These are phyloP conservation scores for Citrus medica DNA, from an alignment of 345 rosid species.

Conservation along the genomic window DNA sequence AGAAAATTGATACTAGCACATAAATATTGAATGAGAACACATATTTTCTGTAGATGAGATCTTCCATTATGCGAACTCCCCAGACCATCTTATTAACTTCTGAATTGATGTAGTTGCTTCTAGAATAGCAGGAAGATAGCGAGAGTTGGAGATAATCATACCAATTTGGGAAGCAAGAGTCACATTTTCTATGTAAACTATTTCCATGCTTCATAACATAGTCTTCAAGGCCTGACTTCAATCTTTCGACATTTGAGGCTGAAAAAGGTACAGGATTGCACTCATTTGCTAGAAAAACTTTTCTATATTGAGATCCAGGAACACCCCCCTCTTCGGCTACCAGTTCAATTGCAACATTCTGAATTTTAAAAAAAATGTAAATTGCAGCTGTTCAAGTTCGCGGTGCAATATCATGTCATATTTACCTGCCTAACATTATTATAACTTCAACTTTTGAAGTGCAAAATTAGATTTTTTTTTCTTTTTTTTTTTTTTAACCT, in stretches of 20 bases:
- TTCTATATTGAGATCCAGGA: conserved; percentile 39
- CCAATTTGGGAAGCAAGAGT: conserved; percentile 49
- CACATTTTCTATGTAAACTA: conserved; percentile 37
- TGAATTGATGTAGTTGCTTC: conserved; percentile 4
- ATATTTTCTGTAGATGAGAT: background rate
- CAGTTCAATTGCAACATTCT: conserved; percentile 76
- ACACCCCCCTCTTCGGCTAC: conserved; percentile 42
- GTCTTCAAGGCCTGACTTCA: conserved; percentile 77
- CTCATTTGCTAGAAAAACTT: conserved; percentile 50
- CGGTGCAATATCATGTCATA: background rate
- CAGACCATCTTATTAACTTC: conserved; percentile 1
- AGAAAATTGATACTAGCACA: background rate
- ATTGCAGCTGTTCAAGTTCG: background rate
- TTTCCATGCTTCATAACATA: conserved; percentile 62
- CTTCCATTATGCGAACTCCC: background rate
- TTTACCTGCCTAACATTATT: background rate
- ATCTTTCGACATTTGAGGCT: conserved; percentile 54
- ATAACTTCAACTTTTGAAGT: background rate
- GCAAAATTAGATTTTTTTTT: background rate
- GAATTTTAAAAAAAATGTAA: conserved; percentile 8
- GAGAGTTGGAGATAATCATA: conserved; percentile 20
- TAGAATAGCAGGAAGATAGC: background rate
- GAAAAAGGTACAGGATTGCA: conserved; percentile 36
- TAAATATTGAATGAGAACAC: background rate
- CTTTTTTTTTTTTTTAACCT: background rate